These are phyloP conservation scores for Trypanosoma rangeli DNA, from an alignment of 208 protist species.

Conservation along the genomic window DNA sequence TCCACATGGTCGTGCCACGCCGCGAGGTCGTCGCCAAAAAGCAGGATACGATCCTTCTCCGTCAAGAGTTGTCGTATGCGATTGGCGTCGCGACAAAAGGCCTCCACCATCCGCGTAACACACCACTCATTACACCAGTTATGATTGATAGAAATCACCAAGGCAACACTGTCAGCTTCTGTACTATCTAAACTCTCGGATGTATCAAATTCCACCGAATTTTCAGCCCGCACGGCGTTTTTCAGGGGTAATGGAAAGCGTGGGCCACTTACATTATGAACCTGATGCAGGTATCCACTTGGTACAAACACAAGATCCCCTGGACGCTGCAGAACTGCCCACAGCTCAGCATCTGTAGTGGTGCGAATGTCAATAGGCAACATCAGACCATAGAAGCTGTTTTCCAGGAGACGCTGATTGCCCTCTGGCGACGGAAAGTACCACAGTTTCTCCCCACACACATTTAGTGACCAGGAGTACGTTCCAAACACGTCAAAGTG, in stretches of 20 bases:
- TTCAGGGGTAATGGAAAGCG: conserved; percentile 25
- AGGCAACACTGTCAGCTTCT: conserved; percentile 14
- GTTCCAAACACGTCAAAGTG: conserved; percentile 89
- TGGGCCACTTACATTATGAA: conserved; percentile 76
- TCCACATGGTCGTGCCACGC: conserved; percentile 54
- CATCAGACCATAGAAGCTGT: conserved; percentile 33
- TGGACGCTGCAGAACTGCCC: conserved; percentile 54
- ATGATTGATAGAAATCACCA: conserved; percentile 84
- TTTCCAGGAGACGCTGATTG: conserved; percentile 45
- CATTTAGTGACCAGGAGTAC: conserved; percentile 89
- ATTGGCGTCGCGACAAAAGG: conserved; percentile 51
- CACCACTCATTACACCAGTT: conserved; percentile 87
- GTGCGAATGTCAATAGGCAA: conserved; percentile 63
- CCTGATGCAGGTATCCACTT: conserved; percentile 69
- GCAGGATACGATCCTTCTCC: conserved; percentile 36
- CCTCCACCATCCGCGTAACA: conserved; percentile 48
- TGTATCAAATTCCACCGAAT: not conserved
- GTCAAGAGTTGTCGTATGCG: conserved; percentile 35
- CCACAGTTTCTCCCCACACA: conserved; percentile 83
- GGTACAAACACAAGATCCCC: conserved; percentile 89
- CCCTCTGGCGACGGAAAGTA: conserved; percentile 61
- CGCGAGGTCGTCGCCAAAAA: conserved; percentile 43
- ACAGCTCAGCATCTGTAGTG: conserved; percentile 46
- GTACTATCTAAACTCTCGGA: not conserved
- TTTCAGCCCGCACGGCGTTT: not conserved